Base-by-base conservation (phyloP, 371 early-diverging fungal species). In the Apophysomyces trapeziformis region DNA sequence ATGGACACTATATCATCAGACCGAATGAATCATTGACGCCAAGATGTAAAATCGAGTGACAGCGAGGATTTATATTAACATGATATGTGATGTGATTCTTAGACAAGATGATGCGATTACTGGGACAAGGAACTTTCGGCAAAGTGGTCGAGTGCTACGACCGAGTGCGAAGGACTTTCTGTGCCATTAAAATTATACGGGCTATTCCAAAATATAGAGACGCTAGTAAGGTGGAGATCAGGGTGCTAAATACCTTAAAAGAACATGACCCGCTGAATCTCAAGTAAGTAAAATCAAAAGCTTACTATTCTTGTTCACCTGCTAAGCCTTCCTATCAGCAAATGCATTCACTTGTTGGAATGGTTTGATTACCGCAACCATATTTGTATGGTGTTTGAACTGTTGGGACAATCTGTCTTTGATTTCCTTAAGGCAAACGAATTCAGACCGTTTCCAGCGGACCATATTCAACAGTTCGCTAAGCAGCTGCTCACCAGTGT, bases 71-170 rank as follows among this genome's bases (percentile, higher is more conserved):
- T 26, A 5, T 9, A 38, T 43, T 44, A 14, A 37, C 60, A 32
- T 61, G 70, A n/a, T 1, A 18, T 13, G 11, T 21, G 12, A n/a
- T 13, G 37, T 6, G 11, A 21, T 26, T 47, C 73, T 56, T 71
- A 93, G 93, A 93, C 76, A 86, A 89, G 77, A 95, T 98, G 69
- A 79, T 92, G 67, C 78, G 87, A 14, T 73, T 93, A 43, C 76
- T 98, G 8, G 99, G 99, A 0, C 98, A 97, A 82, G 99, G 99
- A 9, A 98, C 99, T 0, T 98, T 96, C 84, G 99, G 99, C 65
- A 95, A 94, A 73, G 99, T 98, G 6, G 93, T 95, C 35, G 90
- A 95, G 72, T 95, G 95, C 64, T 90, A 77, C 61, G 98, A 97
- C 73, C 79, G 85, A 38, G 79, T 78, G 6, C 81, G 80, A 41